Percentiles rank a stretch among this genome's conserved stretches.
Evolutionary conservation across 139 green algal species (phyloP).

Genomic region (Astrephomene gubernaculifera): DNA sequence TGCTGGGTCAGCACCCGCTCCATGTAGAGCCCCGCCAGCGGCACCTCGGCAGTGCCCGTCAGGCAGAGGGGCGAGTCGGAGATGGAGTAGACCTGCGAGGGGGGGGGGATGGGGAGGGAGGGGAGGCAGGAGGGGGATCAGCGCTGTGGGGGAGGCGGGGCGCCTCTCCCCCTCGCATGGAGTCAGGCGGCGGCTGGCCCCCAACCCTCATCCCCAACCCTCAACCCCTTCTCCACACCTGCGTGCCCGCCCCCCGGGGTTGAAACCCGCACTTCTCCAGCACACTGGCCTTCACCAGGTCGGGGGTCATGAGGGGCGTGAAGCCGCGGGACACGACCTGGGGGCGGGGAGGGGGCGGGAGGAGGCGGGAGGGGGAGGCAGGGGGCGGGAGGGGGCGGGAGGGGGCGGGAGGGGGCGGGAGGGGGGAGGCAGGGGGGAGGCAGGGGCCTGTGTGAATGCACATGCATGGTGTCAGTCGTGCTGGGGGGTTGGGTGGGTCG

Average conservation of each 20-base stretch:
- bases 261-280: slow-evolving; percentile 99
- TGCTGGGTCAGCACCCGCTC: slow-evolving; percentile 85
- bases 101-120: background rate
- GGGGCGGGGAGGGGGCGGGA: background rate
- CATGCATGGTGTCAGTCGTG: no score
- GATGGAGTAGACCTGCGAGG: slow-evolving; percentile 88
- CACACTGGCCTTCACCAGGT: slow-evolving; percentile 91
- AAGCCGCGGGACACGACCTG: slow-evolving; percentile 82
- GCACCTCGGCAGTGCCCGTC: slow-evolving; percentile 97
- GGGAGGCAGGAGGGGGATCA: background rate
- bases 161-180: no score
- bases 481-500: no score
- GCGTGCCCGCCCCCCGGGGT: slow-evolving; percentile 91
- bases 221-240: slow-evolving; percentile 63
- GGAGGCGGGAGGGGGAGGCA: background rate
- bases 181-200: no score
- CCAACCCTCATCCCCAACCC: no score
- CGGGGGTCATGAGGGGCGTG: slow-evolving; percentile 92
- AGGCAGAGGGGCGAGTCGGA: slow-evolving; percentile 89
- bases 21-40: slow-evolving; percentile 93
- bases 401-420: background rate
- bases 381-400: background rate
- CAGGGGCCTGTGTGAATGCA: no score
- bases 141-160: no score
- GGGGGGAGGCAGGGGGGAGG: no score